Evolutionary conservation across 2,329 filamentous ascomycete species (phyloP), one percentile per base, ranked within the genome.

Genomic region (Scolecobasidium constrictum): DNA sequence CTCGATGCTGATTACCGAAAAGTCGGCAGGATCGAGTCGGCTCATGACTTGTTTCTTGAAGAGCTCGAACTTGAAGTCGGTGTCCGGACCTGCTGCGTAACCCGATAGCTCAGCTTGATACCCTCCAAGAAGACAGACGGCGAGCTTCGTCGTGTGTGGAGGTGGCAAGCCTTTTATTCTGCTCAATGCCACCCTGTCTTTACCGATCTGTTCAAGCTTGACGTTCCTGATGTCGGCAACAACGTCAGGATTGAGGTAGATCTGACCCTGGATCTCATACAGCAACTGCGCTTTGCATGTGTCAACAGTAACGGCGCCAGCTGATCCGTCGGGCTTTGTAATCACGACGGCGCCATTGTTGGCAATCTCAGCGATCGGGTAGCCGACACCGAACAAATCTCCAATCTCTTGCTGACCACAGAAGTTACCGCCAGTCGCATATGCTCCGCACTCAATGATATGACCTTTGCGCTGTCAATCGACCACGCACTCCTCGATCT

Each of bases 341-440:
- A 69, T 66, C 15, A 66, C 53, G 7, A 62, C 62, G 22, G 57
- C 49, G 4, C 66, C 66, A 18, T 60, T 54, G 0, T 50, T 46
- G 11, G 60, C 60, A 35, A 69, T 66, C 47, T 68, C 66, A 3
- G 64, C 66, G 37, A 69, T 68, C 1, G 65, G 65, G 46, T 61
- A 68, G 21, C 64, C 66, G 16, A 65, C 64, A 40, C 71, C 62
- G 5, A 60, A 47, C 65, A 66, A 70, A 15, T 53, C 54, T 18
- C 61, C 52, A n/a, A 36, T 40, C 40, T 55, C 21, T 35, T 47
- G 28, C 54, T 58, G 31, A 54, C 64, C 64, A 3, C 61, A 59
- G 44, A 62, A 67, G 47, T 67, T 66, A 2, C 63, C 64, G 2
- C 64, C 64, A 12, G 57, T 62, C 22, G 17, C 62, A 43, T 67